Base-by-base conservation (phyloP, 2,329 filamentous ascomycete genomes). In the Colletotrichum lini region DNA sequence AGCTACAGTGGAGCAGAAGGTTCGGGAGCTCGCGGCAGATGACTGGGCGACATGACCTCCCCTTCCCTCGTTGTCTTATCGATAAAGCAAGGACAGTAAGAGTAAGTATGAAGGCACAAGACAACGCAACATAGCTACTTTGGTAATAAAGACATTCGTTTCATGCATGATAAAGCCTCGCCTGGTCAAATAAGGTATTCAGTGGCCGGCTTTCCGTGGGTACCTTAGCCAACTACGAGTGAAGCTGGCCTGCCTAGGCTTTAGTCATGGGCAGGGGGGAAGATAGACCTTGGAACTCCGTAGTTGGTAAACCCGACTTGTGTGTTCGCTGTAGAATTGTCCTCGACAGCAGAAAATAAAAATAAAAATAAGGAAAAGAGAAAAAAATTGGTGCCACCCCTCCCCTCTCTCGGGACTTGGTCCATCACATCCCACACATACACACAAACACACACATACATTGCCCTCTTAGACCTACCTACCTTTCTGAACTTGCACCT, bases 1-100 rank as follows among this genome's bases (percentile, higher is more conserved):
- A 54, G 16, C 45, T 44, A 16, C 44, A 26, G 52, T 61, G 53
- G 53, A 56, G 18, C 35, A 57, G 53, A 16, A 50, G 59, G 65
- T 15, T 49, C 30, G 42, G 35, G 50, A 52, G 12, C 47, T 12
- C 26, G 26, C 26, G 42, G 30, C 42, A 50, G 59, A 26, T 38
- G 58, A 63, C 47, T 16, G 21, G 8, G 44, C 44, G 7, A 47
- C 16, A 9, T 45, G 30, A 40, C 18, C 30, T 16, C 9, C n/a
- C n/a, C 47, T 13, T n/a, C 10, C 49, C n/a, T 30, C 8, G 8
- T n/a, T 54, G 30, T 38, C 52, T 40, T 56, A 56, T 56, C 53
- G 53, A 42, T 52, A 59, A 59, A 23, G 16, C 21, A 35, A 58
- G 6, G 21, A 40, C 30, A 7, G n/a, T 38, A n/a, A 18, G n/a